Evolutionary conservation across 495 filamentous ascomycete species (phyloP), one percentile per base, ranked within the genome.

Genomic region (Neurospora africana): DNA sequence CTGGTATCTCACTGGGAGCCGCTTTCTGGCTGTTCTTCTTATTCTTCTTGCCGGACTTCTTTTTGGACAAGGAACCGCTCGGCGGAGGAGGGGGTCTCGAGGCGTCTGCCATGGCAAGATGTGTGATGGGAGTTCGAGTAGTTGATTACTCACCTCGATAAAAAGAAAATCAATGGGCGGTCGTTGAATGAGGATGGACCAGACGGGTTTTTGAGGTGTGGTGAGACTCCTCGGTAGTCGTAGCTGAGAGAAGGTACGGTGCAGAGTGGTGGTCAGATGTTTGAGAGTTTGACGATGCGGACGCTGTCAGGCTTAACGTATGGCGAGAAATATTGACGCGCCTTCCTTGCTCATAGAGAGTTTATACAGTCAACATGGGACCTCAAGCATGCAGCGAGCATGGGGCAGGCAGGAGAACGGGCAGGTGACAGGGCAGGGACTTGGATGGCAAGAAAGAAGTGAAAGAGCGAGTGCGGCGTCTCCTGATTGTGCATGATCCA

Each of bases 1-100:
- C 68, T 27, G 47, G 70, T 19, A 36, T 69, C 35, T 71, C 53
- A 67, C 27, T n/a, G 30, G 15, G 27, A 9, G 68, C 36, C 4
- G 58, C 36, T 65, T 70, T 72, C 35, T 70, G 68, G 33, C 41
- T 69, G 23, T 36, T 67, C n/a, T 71, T 71, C 39, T 75, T 69
- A 17, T 35, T 40, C 69, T 71, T 75, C 70, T 76, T 77, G 58
- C 39, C 65, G 1, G 69, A 27, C 27, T 72, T 76, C 61, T 68
- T 74, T 19, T 40, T 74, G 39, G 58, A 27, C 27, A 70, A 68
- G 30, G 39, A 30, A 37, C 70, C 33, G 70, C 33, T 19, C 47
- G 35, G 27, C 58, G 47, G 21, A 33, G 53, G 53, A 33, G 4
- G 53, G 53, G 53, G 30, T 19, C 53, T 27, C 27, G 53, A 30